Conservation (phyloP, 2,329 filamentous ascomycete genomes). For the Fusarium hostae region DNA sequence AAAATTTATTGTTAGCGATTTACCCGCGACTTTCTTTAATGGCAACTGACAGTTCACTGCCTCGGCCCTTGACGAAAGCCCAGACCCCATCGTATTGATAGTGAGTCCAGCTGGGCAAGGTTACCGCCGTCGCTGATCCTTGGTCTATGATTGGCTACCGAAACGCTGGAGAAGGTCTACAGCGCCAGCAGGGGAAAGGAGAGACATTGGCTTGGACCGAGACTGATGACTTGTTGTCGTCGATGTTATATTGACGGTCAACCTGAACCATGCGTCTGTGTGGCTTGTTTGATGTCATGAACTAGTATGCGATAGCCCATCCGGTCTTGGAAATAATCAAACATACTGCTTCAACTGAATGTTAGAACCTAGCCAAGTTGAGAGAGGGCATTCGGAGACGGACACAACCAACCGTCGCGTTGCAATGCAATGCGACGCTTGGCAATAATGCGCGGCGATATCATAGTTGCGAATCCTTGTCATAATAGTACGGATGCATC, state of each 20-base stretch:
- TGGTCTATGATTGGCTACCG: conserved; percentile 50
- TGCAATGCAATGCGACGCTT: background rate
- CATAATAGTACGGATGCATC: background rate
- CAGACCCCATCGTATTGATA: conserved; percentile 11
- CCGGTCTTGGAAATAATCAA: background rate
- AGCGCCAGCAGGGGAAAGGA: conserved; percentile 32
- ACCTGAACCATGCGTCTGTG: conserved; percentile 22
- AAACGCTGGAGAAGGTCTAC: conserved; percentile 40
- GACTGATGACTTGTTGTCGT: conserved; percentile 15
- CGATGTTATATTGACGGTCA: conserved; percentile 9
- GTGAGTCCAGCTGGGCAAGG: conserved; percentile 47
- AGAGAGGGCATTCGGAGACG: background rate
- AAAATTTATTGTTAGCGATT: background rate
- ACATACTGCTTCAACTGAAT: background rate
- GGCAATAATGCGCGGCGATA: conserved; percentile 5
- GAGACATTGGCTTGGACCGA: conserved; percentile 32
- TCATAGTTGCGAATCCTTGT: conserved; percentile 5
- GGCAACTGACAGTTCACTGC: background rate
- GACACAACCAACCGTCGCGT: background rate
- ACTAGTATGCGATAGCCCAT: background rate
- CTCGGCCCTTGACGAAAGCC: conserved; percentile 5
- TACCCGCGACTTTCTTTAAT: background rate
- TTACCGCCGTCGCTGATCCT: conserved; percentile 37
- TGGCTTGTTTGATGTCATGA: conserved; percentile 13
- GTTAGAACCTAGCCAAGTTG: background rate